Evolutionary conservation across 1,284 basidiomycete genomes (phyloP).

Genomic region (Fistulinella staudtii): DNA sequence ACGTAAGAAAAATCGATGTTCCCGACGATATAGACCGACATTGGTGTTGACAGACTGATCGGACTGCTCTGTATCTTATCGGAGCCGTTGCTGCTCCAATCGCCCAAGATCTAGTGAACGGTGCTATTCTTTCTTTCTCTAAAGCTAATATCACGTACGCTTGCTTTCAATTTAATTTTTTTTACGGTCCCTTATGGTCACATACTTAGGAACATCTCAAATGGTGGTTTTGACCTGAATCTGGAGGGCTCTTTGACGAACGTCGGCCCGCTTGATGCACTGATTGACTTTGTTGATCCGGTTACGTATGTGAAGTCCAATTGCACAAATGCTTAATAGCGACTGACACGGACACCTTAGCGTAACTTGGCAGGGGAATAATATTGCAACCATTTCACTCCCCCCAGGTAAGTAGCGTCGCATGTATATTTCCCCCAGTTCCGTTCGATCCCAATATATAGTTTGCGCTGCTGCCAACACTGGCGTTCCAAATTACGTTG

Average conservation of each 20-base stretch:
- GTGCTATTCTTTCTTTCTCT: constrained; percentile 52
- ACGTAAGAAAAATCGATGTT: constrained; percentile 37
- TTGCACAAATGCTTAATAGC: constrained; percentile 1
- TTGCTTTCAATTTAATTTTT: constrained; percentile 28
- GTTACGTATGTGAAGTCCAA: constrained; percentile 37
- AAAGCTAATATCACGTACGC: constrained; percentile 59
- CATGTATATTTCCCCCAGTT: background rate
- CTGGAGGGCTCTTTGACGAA: constrained; percentile 58
- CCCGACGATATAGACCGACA: background rate
- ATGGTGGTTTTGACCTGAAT: constrained; percentile 60
- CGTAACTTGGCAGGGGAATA: constrained; percentile 63
- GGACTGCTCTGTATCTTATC: constrained; percentile 63
- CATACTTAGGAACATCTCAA: constrained; percentile 49
- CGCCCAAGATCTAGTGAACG: constrained; percentile 64
- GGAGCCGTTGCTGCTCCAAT: constrained; percentile 65
- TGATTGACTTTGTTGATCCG: constrained; percentile 59
- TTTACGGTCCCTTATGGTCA: constrained; percentile 45
- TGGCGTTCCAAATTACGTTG: constrained; percentile 63
- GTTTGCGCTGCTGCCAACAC: constrained; percentile 68
- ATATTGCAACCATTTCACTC: constrained; percentile 64
- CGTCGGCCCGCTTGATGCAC: constrained; percentile 61
- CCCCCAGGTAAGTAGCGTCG: constrained; percentile 46
- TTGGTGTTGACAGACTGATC: constrained; percentile 46
- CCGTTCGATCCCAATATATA: constrained; percentile 15
- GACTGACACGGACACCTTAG: constrained; percentile 27